Evolutionary conservation across 768 basidiomycete genomes (phyloP), one percentile per base, ranked within the genome.

Genomic region (Clavulina sp.): DNA sequence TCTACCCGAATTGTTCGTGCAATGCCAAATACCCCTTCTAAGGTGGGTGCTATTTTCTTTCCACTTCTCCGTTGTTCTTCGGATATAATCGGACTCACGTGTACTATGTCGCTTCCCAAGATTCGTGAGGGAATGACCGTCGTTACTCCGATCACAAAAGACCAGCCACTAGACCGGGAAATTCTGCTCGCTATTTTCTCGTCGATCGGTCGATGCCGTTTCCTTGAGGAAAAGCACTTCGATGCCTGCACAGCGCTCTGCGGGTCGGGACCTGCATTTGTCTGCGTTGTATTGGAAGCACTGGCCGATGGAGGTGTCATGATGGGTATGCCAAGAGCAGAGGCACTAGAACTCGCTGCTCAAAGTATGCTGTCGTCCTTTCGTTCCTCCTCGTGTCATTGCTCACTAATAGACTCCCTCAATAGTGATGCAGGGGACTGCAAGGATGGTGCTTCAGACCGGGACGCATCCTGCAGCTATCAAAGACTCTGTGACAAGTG

Each of bases 61-160:
- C 28, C 32, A 28, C n/a, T 18, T 6, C 7, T 16, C 30, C 19
- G 18, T 23, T 23, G 4, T 38, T 38, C 34, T 19, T 38, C 9
- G 9, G 9, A 38, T 19, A 38, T 38, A 19, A 28, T 29, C 7
- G 23, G 21, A 13, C 5, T 29, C 32, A 54, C 29, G 16, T 32
- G 44, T 5, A 40, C 26, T 26, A 38, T 18, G 9, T 7, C 16
- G n/a, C n/a, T n/a, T n/a, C n/a, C n/a, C 1, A 57, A 99, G 95
- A 97, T 99, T 62, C 82, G 95, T 21, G 93, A 97, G 69, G 95
- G 95, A 53, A 97, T 99, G 95, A 96, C 92, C 1, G 81, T 95
- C 36, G 74, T 97, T 51, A 84, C 85, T 32, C 80, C 75, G 13
- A 71, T 93, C 34, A 75, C 77, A 3, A 59, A 67, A 2, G 51